These are phyloP conservation scores for Purshia tridentata DNA, from an alignment of 306 rosid genomes.

Conservation along the genomic window DNA sequence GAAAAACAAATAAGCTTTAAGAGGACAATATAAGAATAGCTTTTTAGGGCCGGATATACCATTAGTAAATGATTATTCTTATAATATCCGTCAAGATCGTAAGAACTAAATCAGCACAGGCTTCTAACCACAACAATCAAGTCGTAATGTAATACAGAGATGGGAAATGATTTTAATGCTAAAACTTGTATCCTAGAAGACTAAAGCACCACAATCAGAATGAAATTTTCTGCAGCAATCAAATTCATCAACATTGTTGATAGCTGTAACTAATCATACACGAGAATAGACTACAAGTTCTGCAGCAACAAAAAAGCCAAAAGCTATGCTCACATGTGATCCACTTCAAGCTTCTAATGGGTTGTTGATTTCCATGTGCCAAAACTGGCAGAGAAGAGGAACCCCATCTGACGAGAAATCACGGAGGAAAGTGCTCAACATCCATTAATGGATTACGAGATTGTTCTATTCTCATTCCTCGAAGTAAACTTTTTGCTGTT, in stretches of 20 bases:
- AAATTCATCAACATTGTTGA: background rate
- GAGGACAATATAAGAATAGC: too few relatives aligned
- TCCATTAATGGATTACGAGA: slow-evolving; percentile 68
- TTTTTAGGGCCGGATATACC: too few relatives aligned
- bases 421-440: slow-evolving; percentile 78
- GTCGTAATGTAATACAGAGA: too few relatives aligned
- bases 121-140: too few relatives aligned
- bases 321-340: background rate
- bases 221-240: background rate
- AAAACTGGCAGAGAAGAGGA: slow-evolving; percentile 11
- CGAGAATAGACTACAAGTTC: background rate
- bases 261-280: background rate
- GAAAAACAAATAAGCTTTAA: too few relatives aligned
- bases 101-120: too few relatives aligned
- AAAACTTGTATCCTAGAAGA: background rate
- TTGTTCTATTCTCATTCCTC: slow-evolving; percentile 77
- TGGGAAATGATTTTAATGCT: too few relatives aligned
- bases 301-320: background rate
- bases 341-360: background rate
- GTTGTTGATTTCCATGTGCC: background rate
- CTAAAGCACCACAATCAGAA: background rate
- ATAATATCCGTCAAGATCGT: too few relatives aligned
- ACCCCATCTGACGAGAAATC: slow-evolving; percentile 13
- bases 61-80: too few relatives aligned
- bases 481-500: slow-evolving; percentile 82